Evolutionary conservation across 2,329 filamentous ascomycete species (phyloP).

Genomic region (Aspergillus sp.): DNA sequence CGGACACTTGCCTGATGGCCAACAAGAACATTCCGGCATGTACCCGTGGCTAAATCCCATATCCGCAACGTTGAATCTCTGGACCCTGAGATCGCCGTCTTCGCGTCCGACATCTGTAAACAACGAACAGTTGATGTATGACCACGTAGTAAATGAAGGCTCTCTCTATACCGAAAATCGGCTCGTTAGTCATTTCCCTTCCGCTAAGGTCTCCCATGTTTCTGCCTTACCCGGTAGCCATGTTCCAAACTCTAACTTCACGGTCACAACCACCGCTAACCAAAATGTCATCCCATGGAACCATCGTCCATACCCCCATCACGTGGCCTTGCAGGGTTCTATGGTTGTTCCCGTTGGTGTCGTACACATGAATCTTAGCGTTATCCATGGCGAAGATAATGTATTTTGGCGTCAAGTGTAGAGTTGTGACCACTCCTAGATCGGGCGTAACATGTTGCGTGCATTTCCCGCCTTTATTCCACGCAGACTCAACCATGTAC

Average conservation of each 20-base stretch:
- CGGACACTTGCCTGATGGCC: constrained; percentile 93
- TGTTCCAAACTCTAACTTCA: constrained; percentile 94
- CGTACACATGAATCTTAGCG: constrained; percentile 96
- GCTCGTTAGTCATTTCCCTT: background rate
- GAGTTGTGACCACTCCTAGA: constrained; percentile 90
- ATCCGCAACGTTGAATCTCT: constrained; percentile 89
- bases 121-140: constrained; percentile 96
- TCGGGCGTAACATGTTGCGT: constrained; percentile 90
- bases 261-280: constrained; percentile 95
- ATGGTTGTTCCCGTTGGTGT: constrained; percentile 79
- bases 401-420: constrained; percentile 91
- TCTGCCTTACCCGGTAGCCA: constrained; percentile 69
- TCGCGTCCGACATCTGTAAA: constrained; percentile 91
- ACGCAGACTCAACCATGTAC: constrained; percentile 94
- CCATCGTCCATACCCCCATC: constrained; percentile 99
- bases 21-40: constrained; percentile 85
- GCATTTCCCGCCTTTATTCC: constrained; percentile 83
- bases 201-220: background rate
- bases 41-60: constrained; percentile 84
- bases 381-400: constrained; percentile 97
- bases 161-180: constrained; percentile 46
- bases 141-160: constrained; percentile 76
- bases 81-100: constrained; percentile 92
- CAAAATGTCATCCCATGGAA: constrained; percentile 90
- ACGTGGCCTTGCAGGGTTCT: constrained; percentile 90